Evolutionary conservation across 768 basidiomycete genomes (phyloP).

Genomic region (Boletus insuetus): DNA sequence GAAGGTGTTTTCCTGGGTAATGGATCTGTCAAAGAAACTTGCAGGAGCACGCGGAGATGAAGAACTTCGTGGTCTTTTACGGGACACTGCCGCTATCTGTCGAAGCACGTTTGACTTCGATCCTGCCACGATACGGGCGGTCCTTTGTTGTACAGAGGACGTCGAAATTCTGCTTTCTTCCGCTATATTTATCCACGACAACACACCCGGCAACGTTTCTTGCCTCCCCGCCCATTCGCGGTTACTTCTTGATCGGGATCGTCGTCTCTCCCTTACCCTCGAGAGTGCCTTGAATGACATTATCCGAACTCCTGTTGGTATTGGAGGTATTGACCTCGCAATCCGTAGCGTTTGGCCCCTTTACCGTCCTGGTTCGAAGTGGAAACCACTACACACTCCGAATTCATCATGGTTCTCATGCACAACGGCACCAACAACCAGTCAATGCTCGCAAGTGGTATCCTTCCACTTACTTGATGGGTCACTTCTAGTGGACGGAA

Average conservation of each 20-base stretch:
- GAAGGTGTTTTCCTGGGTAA: slow-evolving; percentile 36
- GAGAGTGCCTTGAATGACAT: slow-evolving; percentile 18
- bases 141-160: slow-evolving; percentile 26
- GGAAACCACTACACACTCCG: slow-evolving; percentile 13
- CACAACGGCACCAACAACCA: slow-evolving; percentile 2
- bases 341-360: slow-evolving; percentile 27
- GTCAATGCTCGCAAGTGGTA: slow-evolving; percentile 26
- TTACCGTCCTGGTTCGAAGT: slow-evolving; percentile 26
- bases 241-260: slow-evolving; percentile 28
- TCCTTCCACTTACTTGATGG: slow-evolving; percentile 39
- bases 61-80: slow-evolving; percentile 6
- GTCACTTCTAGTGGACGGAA: slow-evolving; percentile 22
- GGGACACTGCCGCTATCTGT: slow-evolving; percentile 22
- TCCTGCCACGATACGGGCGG: not conserved
- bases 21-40: slow-evolving; percentile 28
- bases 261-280: slow-evolving; percentile 30
- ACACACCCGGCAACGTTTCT: slow-evolving; percentile 15
- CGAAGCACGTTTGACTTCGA: slow-evolving; percentile 31
- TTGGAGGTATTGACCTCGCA: slow-evolving; percentile 17
- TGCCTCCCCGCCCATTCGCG: slow-evolving; percentile 3
- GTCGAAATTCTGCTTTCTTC: slow-evolving; percentile 33
- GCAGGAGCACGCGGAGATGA: not conserved
- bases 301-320: not conserved
- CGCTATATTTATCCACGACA: slow-evolving; percentile 31
- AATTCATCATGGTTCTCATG: slow-evolving; percentile 21